phyloP scores from a whole-genome alignment of 2,329 filamentous ascomycete species.

The Colletotrichum spinosum region DNA sequence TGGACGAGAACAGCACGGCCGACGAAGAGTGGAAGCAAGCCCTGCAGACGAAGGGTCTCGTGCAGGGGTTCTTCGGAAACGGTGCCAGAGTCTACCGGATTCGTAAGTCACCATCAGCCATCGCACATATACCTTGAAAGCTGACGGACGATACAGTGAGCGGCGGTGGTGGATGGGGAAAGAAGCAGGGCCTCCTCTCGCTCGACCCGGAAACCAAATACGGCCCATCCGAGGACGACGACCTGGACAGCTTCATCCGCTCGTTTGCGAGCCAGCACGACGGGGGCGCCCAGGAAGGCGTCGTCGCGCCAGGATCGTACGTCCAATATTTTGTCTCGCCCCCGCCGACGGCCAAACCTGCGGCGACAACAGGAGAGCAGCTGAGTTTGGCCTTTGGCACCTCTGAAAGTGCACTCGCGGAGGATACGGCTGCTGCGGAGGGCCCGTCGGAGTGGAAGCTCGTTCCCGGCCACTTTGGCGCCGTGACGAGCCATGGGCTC shows the following conservation, averaged over 20 bases:
- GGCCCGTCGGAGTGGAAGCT: constrained; percentile 42
- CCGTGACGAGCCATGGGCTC: constrained; percentile 70
- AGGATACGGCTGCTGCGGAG: constrained; percentile 4
- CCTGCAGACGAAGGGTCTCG: constrained; percentile 27
- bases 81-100: constrained; percentile 57
- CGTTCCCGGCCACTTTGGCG: constrained; percentile 66
- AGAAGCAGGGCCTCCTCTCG: constrained; percentile 82
- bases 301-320: constrained; percentile 71
- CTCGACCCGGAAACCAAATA: constrained; percentile 76
- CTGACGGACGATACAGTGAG: constrained; percentile 64
- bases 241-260: constrained; percentile 64
- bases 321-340: constrained; percentile 73
- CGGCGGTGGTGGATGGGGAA: constrained; percentile 87
- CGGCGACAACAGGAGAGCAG: constrained; percentile 27
- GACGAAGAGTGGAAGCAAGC: constrained; percentile 30
- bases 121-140: background rate
- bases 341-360: constrained; percentile 32
- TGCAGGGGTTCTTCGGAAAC: constrained; percentile 32
- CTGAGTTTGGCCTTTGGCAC: constrained; percentile 49
- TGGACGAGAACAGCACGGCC: constrained; percentile 10
- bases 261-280: constrained; percentile 41
- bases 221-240: constrained; percentile 60
- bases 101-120: constrained; percentile 48
- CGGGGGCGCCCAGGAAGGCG: constrained; percentile 58
- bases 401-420: constrained; percentile 37